These are phyloP conservation scores for Cordyceps javanica DNA, from an alignment of 2,329 filamentous ascomycete species.

Conservation along the genomic window DNA sequence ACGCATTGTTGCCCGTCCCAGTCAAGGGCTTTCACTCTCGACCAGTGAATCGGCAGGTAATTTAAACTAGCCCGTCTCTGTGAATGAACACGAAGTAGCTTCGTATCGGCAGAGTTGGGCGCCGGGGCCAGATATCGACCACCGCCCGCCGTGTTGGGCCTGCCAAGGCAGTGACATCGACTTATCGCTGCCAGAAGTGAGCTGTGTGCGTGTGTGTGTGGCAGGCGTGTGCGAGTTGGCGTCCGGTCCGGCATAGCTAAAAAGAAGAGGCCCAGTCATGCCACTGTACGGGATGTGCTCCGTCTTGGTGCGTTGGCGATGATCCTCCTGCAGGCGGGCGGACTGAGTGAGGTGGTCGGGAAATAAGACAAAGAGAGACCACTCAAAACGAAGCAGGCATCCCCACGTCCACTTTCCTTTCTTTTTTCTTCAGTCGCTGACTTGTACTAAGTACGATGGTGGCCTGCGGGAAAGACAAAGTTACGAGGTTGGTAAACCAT, in stretches of 20 bases:
- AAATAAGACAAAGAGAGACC: not conserved
- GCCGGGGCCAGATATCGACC: not conserved
- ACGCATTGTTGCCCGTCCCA: not conserved
- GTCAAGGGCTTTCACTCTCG: not conserved
- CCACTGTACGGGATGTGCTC: not conserved
- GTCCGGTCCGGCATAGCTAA: no score
- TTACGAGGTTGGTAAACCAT: conserved; percentile 8
- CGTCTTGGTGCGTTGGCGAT: conserved; percentile 6
- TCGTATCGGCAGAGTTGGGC: conserved; percentile 5
- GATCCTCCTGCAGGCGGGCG: not conserved
- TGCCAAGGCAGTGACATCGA: not conserved
- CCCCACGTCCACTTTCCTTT: not conserved
- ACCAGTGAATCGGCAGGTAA: not conserved
- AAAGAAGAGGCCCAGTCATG: no score
- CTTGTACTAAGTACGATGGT: not conserved
- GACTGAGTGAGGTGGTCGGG: not conserved
- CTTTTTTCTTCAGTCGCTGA: not conserved
- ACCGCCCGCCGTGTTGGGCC: not conserved
- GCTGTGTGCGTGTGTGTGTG: not conserved
- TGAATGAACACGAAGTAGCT: not conserved
- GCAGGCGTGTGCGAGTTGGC: no score
- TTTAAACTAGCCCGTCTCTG: not conserved
- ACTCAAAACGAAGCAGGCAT: not conserved
- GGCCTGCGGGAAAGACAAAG: not conserved
- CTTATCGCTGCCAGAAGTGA: not conserved